A percentile compares a stretch with the other conserved stretches of the same genome.
phyloP scores from a whole-genome alignment of 1,284 basidiomycete genomes.

The Papiliotrema flavescens region DNA sequence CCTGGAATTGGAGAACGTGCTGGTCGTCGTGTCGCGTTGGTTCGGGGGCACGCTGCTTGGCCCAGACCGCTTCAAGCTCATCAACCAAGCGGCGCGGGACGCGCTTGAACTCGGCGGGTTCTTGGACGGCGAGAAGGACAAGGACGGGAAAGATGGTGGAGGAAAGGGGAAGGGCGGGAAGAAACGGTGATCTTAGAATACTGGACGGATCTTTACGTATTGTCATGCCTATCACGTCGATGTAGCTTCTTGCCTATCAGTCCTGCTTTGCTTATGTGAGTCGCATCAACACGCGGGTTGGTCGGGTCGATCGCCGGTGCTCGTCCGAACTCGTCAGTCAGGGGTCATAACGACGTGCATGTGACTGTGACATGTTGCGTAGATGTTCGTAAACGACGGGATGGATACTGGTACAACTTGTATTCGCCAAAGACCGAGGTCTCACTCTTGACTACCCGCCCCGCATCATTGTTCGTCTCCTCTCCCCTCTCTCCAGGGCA shows the following conservation, averaged over 20 bases:
- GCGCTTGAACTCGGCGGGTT: conserved; percentile 70
- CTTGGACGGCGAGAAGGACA: conserved; percentile 21
- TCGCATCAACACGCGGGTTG: too few relatives aligned
- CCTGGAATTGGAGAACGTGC: conserved; percentile 63
- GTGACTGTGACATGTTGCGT: too few relatives aligned
- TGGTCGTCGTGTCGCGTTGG: conserved; percentile 66
- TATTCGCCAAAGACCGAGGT: too few relatives aligned
- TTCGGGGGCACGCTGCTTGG: conserved; percentile 64
- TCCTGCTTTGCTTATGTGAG: too few relatives aligned
- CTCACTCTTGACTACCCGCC: too few relatives aligned
- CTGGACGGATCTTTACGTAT: not conserved
- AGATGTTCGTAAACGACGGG: too few relatives aligned
- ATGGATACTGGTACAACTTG: too few relatives aligned
- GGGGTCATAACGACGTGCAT: too few relatives aligned
- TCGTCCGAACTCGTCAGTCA: too few relatives aligned
- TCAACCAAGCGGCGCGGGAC: conserved; percentile 82
- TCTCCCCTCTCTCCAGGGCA: too few relatives aligned
- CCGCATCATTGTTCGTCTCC: too few relatives aligned
- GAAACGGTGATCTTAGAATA: not conserved
- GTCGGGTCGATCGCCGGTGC: too few relatives aligned
- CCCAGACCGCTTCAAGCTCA: conserved; percentile 86
- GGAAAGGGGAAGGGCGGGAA: conserved; percentile 14
- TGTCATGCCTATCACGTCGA: not conserved
- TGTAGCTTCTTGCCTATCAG: not conserved
- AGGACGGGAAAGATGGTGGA: conserved; percentile 4